Evolutionary conservation across 2,329 filamentous ascomycete genomes (phyloP), one percentile per base, ranked within the genome.

Genomic region (Fusarium sp.): DNA sequence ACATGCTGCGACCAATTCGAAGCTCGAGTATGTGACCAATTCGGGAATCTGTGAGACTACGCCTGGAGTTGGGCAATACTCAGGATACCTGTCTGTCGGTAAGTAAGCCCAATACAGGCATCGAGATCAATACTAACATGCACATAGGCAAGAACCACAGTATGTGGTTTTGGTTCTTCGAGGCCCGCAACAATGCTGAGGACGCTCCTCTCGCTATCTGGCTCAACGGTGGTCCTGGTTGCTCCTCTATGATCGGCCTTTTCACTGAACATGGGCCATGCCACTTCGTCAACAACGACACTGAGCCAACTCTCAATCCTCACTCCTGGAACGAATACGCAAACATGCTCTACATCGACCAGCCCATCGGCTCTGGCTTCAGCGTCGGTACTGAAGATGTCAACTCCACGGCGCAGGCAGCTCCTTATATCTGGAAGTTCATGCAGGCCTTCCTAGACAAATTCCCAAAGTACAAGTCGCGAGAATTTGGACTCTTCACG

Each of bases 261-360:
- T 89, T 91, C 71, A 80, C 82, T 24, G 89, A 89, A 73, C 90
- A 97, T 65, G 95, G 95, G 46, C 94, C 95, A 7, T 90, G 92
- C 30, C 92, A 89, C 68, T 89, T 97, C 76, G 73, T 72, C 50
- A 55, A 71, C 17, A 57, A 62, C 14, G 65, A 73, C n/a, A 67
- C 73, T 3, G 68, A 74, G 35, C 74, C 83, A 0, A 75, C 76
- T 17, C 66, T 80, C 7, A 90, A 90, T 67, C 85, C 86, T 0
- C 88, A 85, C 78, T 87, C 87, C 1, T 90, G 87, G 86, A 89
- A 87, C 62, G 86, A 87, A 68, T 82, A 86, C 24, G 85, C 84
- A 65, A 91, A 91, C 67, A 86, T 91, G 83, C 84, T 92, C 17
- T 92, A 90, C 76, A 86, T 92, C 68, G 90, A 92, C 70, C 86